phyloP scores from a whole-genome alignment of 768 basidiomycete genomes.

The Mycena galopus region DNA sequence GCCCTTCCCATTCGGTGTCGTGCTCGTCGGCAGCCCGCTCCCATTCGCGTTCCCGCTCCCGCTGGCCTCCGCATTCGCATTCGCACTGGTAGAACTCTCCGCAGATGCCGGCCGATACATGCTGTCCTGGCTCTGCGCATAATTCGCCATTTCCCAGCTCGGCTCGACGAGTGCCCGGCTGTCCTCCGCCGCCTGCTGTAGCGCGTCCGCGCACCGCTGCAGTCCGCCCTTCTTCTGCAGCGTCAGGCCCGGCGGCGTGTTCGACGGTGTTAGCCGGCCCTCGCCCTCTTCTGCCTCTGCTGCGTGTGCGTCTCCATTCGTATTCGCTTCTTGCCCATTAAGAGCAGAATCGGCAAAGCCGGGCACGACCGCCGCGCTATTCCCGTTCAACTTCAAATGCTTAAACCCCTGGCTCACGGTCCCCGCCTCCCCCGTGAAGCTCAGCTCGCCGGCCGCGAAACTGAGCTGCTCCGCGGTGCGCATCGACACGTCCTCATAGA shows the following conservation, averaged over 20 bases:
- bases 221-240: conserved; percentile 46
- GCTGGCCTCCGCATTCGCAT: neutral
- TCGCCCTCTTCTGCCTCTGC: neutral
- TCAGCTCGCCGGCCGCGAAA: conserved; percentile 35
- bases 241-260: conserved; percentile 38
- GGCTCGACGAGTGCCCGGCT: conserved; percentile 60
- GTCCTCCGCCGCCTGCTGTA: conserved; percentile 60
- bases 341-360: neutral
- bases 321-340: too few relatives aligned
- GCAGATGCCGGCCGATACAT: conserved; percentile 25
- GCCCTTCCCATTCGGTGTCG: conserved; percentile 12
- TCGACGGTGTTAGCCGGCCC: conserved; percentile 18
- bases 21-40: neutral
- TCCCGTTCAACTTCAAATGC: conserved; percentile 29
- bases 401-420: conserved; percentile 40
- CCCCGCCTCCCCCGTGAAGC: conserved; percentile 24
- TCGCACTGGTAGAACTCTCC: neutral
- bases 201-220: conserved; percentile 63
- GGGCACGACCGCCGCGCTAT: neutral
- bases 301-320: neutral
- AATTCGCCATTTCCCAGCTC: conserved; percentile 68
- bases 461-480: conserved; percentile 35
- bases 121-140: conserved; percentile 47
- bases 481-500: conserved; percentile 36
- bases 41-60: neutral